Conservation (phyloP, 345 rosid genomes). For the Euclidium syriacum region DNA sequence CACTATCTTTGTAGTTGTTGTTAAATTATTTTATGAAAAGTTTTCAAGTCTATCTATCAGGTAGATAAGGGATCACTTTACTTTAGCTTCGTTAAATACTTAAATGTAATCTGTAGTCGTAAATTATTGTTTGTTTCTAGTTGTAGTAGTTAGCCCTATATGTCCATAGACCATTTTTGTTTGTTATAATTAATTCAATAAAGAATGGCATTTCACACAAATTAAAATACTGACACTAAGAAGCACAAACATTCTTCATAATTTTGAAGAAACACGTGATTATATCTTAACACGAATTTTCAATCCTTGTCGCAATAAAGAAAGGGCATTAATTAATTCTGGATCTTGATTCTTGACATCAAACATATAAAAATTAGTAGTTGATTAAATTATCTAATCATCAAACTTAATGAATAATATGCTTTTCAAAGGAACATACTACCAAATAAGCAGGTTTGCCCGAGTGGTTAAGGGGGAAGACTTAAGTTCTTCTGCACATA, state of each 20-base stretch:
- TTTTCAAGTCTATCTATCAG: no score
- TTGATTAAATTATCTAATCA: not conserved
- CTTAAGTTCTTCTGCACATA: slow-evolving; percentile 92
- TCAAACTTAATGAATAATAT: no score
- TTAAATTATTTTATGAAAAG: not conserved
- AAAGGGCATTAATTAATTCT: not conserved
- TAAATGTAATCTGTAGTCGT: no score
- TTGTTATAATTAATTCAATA: no score
- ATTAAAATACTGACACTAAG: not conserved
- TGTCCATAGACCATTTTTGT: no score
- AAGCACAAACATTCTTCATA: not conserved
- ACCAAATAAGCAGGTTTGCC: slow-evolving; percentile 42
- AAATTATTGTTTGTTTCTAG: no score
- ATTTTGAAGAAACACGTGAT: not conserved
- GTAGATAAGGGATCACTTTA: no score
- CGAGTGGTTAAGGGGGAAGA: slow-evolving; percentile 65
- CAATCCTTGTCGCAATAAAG: not conserved
- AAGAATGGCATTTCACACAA: not conserved
- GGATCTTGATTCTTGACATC: not conserved
- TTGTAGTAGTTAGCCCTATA: no score
- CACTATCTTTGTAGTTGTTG: not conserved
- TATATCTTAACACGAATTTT: not conserved
- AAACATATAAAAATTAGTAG: not conserved
- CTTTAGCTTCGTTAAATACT: no score
- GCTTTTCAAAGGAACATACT: no score